phyloP scores from a whole-genome alignment of 495 filamentous ascomycete species.

The Bryoglossum gracile region DNA sequence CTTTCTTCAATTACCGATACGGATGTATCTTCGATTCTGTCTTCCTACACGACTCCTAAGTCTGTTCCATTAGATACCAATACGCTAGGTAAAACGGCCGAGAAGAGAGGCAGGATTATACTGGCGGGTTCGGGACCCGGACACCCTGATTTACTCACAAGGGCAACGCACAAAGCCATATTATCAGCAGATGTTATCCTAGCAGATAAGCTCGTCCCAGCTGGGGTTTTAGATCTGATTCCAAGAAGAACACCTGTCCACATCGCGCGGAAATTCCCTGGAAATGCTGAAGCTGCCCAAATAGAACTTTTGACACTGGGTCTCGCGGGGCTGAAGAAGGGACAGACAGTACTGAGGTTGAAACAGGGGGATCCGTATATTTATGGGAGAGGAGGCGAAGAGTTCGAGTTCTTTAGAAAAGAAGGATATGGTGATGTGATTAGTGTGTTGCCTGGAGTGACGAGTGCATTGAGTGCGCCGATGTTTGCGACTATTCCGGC shows the following conservation, averaged over 20 bases:
- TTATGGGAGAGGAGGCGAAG: conserved; percentile 90
- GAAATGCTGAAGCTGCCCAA: conserved; percentile 90
- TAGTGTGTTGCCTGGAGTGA: conserved; percentile 81
- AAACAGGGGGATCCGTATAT: conserved; percentile 98
- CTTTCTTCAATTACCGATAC: conserved; percentile 71
- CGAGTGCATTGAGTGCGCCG: conserved; percentile 76
- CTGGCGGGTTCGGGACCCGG: conserved; percentile 93
- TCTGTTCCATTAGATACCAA: conserved; percentile 5
- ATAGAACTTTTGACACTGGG: conserved; percentile 81
- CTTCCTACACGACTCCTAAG: conserved; percentile 46
- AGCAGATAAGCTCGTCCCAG: conserved; percentile 92
- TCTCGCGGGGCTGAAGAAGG: conserved; percentile 59
- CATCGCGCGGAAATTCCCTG: conserved; percentile 95
- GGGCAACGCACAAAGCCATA: conserved; percentile 83
- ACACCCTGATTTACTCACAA: conserved; percentile 83
- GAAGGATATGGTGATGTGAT: conserved; percentile 54
- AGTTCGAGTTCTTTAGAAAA: conserved; percentile 74
- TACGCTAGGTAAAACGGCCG: conserved; percentile 7
- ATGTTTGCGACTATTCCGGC: conserved; percentile 82
- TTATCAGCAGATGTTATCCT: conserved; percentile 77
- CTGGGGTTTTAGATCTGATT: conserved; percentile 77
- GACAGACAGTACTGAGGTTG: conserved; percentile 74
- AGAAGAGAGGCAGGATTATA: conserved; percentile 58
- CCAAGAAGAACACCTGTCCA: conserved; percentile 83
- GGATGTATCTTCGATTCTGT: conserved; percentile 67